These are phyloP conservation scores for Cyberlindnera bimundalis DNA, from an alignment of 805 yeast species.

Conservation along the genomic window DNA sequence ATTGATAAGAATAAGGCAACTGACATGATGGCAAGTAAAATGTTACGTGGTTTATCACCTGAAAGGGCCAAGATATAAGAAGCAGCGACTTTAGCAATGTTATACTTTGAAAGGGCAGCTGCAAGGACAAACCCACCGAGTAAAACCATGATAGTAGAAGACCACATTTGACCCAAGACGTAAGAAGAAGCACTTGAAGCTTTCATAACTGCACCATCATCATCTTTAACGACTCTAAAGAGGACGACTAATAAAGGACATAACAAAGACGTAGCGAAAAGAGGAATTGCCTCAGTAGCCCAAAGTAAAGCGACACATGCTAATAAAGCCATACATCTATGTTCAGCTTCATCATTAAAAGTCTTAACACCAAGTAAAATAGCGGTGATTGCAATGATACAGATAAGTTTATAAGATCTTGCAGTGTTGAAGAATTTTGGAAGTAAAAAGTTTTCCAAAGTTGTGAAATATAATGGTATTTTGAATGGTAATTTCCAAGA, in stretches of 20 bases:
- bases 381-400: slow-evolving; percentile 50
- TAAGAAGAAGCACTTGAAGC: slow-evolving; percentile 66
- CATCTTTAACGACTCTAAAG: slow-evolving; percentile 56
- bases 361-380: slow-evolving; percentile 56
- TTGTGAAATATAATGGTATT: slow-evolving; percentile 26
- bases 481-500: slow-evolving; percentile 31
- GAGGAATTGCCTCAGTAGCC: slow-evolving; percentile 95
- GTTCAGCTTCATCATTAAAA: slow-evolving; percentile 56
- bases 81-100: slow-evolving; percentile 86
- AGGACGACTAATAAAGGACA: slow-evolving; percentile 79
- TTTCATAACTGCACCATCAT: slow-evolving; percentile 49
- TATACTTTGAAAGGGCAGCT: slow-evolving; percentile 87
- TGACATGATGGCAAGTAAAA: slow-evolving; percentile 74
- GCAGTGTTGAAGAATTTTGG: slow-evolving; percentile 41
- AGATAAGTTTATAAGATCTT: slow-evolving; percentile 28
- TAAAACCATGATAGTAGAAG: slow-evolving; percentile 83
- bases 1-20: slow-evolving; percentile 83
- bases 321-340: slow-evolving; percentile 62
- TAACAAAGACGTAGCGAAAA: slow-evolving; percentile 83
- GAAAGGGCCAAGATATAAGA: slow-evolving; percentile 74
- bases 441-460: slow-evolving; percentile 32
- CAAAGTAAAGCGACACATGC: slow-evolving; percentile 70
- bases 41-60: slow-evolving; percentile 78
- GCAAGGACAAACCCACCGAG: slow-evolving; percentile 93
- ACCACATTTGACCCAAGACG: slow-evolving; percentile 87